These are phyloP conservation scores for Quercus phellos DNA, from an alignment of 331 rosid genomes.

Conservation along the genomic window DNA sequence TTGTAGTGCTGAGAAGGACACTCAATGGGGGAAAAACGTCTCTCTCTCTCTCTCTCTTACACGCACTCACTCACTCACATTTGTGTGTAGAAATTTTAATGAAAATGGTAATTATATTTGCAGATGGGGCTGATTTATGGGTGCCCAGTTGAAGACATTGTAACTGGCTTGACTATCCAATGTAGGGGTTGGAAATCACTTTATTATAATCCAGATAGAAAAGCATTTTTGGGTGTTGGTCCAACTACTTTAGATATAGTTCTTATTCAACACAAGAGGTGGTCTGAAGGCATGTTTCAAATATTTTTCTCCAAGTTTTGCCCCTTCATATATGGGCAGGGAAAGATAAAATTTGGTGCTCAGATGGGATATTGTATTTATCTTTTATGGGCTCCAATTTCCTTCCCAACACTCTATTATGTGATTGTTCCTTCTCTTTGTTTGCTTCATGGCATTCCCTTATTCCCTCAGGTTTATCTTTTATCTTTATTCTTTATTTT, in stretches of 20 bases:
- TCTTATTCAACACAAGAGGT: slow-evolving; percentile 52
- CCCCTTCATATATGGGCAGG: slow-evolving; percentile 67
- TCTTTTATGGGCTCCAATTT: too few species aligned
- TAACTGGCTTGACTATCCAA: slow-evolving; percentile 50
- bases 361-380: too few species aligned
- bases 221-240: slow-evolving; percentile 58
- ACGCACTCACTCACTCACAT: too few species aligned
- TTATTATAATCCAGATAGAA: slow-evolving; percentile 52
- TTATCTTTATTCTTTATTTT: too few species aligned
- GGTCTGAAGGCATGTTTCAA: slow-evolving; percentile 66
- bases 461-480: slow-evolving; percentile 44
- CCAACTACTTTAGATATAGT: slow-evolving; percentile 48
- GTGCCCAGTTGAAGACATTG: slow-evolving; percentile 53
- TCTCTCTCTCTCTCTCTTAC: not conserved
- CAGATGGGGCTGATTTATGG: slow-evolving; percentile 78
- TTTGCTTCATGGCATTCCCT: slow-evolving; percentile 45
- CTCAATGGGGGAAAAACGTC: slow-evolving; percentile 75
- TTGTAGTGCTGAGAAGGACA: slow-evolving; percentile 52
- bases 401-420: slow-evolving; percentile 31
- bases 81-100: not conserved
- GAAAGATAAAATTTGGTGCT: slow-evolving; percentile 42
- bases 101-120: slow-evolving; percentile 8
- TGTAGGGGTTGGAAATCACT: slow-evolving; percentile 77
- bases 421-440: slow-evolving; percentile 49
- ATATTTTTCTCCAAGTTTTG: slow-evolving; percentile 63